phyloP scores from a whole-genome alignment of 1,139 yeast species.

The Pichia sp. region DNA sequence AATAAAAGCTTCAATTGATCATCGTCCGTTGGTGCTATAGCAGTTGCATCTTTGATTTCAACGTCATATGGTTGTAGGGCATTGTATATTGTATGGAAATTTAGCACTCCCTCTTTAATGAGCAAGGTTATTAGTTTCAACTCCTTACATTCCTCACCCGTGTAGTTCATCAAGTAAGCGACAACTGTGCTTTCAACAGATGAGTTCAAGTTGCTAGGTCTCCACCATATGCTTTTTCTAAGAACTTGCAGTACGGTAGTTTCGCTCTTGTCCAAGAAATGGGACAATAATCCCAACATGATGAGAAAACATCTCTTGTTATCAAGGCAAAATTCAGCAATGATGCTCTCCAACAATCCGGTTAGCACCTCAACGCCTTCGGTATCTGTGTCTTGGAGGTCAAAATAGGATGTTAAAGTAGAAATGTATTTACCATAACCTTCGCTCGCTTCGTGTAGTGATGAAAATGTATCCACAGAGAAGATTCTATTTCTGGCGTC shows the following conservation, averaged over 20 bases:
- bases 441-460: slow-evolving; percentile 71
- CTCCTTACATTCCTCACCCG: slow-evolving; percentile 33
- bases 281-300: slow-evolving; percentile 26
- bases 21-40: slow-evolving; percentile 19
- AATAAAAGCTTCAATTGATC: slow-evolving; percentile 38
- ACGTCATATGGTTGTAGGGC: slow-evolving; percentile 37
- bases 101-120: slow-evolving; percentile 62
- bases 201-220: slow-evolving; percentile 29
- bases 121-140: slow-evolving; percentile 42
- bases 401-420: slow-evolving; percentile 41
- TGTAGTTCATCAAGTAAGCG: slow-evolving; percentile 39
- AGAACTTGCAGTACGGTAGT: slow-evolving; percentile 44
- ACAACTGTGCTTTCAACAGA: slow-evolving; percentile 46
- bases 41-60: slow-evolving; percentile 31
- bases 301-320: slow-evolving; percentile 62
- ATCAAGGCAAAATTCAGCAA: slow-evolving; percentile 76
- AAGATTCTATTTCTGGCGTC: slow-evolving; percentile 42
- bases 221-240: slow-evolving; percentile 43
- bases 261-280: slow-evolving; percentile 37
- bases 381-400: slow-evolving; percentile 32
- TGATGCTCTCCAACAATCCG: slow-evolving; percentile 47
- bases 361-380: slow-evolving; percentile 41
- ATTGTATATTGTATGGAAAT: slow-evolving; percentile 56
- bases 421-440: slow-evolving; percentile 69
- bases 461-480: slow-evolving; percentile 65